phyloP scores from a whole-genome alignment of 1,284 basidiomycete species.

The Cryptococcus sp. region DNA sequence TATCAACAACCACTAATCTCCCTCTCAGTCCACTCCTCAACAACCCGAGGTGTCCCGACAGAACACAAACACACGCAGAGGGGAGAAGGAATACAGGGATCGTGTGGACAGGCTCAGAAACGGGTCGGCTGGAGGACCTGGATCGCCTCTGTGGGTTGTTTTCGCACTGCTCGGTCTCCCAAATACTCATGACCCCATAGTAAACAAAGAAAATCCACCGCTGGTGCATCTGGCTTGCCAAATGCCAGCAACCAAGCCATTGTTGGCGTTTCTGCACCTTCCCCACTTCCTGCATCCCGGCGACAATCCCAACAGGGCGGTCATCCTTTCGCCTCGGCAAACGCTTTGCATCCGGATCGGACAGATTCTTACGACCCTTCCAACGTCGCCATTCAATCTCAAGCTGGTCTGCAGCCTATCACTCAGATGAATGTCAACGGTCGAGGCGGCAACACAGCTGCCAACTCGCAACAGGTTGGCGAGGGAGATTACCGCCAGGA shows the following conservation, averaged over 20 bases:
- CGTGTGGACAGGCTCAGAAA: slow-evolving; percentile 54
- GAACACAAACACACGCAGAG: slow-evolving; percentile 42
- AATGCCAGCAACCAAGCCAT: slow-evolving; percentile 54
- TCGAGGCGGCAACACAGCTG: slow-evolving; percentile 35
- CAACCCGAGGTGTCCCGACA: slow-evolving; percentile 37
- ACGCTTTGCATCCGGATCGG: slow-evolving; percentile 22
- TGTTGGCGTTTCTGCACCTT: slow-evolving; percentile 49
- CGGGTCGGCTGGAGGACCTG: slow-evolving; percentile 39
- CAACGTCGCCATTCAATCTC: slow-evolving; percentile 37
- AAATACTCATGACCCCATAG: slow-evolving; percentile 14
- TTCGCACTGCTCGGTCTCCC: not conserved
- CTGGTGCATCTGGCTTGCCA: slow-evolving; percentile 37
- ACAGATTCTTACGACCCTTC: slow-evolving; percentile 43
- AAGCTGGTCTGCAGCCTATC: slow-evolving; percentile 43
- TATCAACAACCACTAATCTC: slow-evolving; percentile 21
- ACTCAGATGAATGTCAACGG: slow-evolving; percentile 48
- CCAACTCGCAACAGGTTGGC: slow-evolving; percentile 43
- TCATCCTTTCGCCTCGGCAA: slow-evolving; percentile 51
- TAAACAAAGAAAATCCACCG: slow-evolving; percentile 44
- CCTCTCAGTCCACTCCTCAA: slow-evolving; percentile 10
- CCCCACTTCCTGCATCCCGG: slow-evolving; percentile 43
- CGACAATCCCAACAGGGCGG: slow-evolving; percentile 46
- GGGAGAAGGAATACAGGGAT: slow-evolving; percentile 47
- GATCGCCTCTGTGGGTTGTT: slow-evolving; percentile 42
- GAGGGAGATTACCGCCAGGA: slow-evolving; percentile 46